Evolutionary conservation across 331 rosid genomes (phyloP).

Genomic region (Rosa hybrid): DNA sequence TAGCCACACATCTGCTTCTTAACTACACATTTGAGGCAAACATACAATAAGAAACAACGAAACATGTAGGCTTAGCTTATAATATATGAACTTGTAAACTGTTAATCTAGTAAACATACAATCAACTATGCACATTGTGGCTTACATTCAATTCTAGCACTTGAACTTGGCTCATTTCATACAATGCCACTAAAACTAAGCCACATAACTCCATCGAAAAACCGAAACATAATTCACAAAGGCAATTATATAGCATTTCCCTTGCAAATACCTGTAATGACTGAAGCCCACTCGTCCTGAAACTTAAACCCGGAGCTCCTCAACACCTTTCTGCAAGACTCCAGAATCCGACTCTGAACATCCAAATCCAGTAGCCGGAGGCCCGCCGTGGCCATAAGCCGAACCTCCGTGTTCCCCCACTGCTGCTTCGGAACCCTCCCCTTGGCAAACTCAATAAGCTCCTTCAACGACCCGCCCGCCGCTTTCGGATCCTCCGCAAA

Average conservation of each 20-base stretch:
- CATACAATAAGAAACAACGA: not conserved
- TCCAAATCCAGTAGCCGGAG: slow-evolving; percentile 57
- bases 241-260: not conserved
- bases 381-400: slow-evolving; percentile 98
- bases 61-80: not conserved
- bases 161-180: not conserved
- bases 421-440: slow-evolving; percentile 55
- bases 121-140: not conserved
- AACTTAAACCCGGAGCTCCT: slow-evolving; percentile 67
- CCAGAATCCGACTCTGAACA: slow-evolving; percentile 58
- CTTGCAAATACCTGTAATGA: slow-evolving; percentile 59
- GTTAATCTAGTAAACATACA: not conserved
- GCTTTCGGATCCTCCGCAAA: slow-evolving; percentile 53
- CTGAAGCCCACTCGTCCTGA: slow-evolving; percentile 85
- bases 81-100: not conserved
- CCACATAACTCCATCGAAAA: not conserved
- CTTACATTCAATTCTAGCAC: not conserved
- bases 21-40: not conserved
- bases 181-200: not conserved
- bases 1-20: not conserved
- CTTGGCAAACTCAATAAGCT: slow-evolving; percentile 71
- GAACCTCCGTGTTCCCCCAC: slow-evolving; percentile 72
- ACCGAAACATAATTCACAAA: not conserved
- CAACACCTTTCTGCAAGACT: slow-evolving; percentile 61
- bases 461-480: slow-evolving; percentile 58